Conservation (phyloP, 352 stramenopile species). For the Globisporangium radiosum region DNA sequence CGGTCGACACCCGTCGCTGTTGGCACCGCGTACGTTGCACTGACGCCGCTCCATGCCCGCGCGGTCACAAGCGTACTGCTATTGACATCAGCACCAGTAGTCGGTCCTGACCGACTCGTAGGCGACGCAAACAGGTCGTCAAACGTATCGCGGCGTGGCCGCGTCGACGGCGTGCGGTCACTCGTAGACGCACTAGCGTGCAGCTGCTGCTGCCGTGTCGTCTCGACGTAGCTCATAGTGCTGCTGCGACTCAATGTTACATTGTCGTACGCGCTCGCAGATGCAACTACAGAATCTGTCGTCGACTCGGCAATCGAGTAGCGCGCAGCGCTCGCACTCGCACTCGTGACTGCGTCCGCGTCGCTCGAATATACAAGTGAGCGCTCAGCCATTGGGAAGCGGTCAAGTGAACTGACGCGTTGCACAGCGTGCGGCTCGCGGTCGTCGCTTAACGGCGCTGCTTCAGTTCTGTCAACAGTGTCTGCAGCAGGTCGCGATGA, state of each 20-base stretch:
- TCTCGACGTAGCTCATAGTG: neutral
- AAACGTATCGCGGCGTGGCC: constrained; percentile 57
- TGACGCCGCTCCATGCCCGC: constrained; percentile 10
- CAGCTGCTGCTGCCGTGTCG: too few species aligned
- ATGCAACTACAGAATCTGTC: neutral
- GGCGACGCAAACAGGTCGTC: constrained; percentile 73
- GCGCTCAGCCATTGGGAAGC: constrained; percentile 7
- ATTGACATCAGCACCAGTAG: too few species aligned
- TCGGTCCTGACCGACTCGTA: constrained; percentile 8
- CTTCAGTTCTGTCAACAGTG: too few species aligned
- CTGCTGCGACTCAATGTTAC: neutral
- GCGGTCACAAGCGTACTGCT: neutral
- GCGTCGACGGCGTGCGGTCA: neutral
- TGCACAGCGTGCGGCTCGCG: too few species aligned
- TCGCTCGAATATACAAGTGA: constrained; percentile 1
- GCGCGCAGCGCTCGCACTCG: constrained; percentile 4
- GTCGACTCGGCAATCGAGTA: constrained; percentile 27
- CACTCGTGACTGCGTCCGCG: too few species aligned
- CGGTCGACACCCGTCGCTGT: constrained; percentile 31
- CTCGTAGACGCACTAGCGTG: neutral
- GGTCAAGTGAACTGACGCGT: constrained; percentile 5
- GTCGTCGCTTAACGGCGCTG: too few species aligned
- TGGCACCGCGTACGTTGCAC: neutral
- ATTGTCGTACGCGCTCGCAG: neutral
- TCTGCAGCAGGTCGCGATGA: too few species aligned